Evolutionary conservation across 768 basidiomycete genomes (phyloP).

Genomic region (Mycena albidolilacea): DNA sequence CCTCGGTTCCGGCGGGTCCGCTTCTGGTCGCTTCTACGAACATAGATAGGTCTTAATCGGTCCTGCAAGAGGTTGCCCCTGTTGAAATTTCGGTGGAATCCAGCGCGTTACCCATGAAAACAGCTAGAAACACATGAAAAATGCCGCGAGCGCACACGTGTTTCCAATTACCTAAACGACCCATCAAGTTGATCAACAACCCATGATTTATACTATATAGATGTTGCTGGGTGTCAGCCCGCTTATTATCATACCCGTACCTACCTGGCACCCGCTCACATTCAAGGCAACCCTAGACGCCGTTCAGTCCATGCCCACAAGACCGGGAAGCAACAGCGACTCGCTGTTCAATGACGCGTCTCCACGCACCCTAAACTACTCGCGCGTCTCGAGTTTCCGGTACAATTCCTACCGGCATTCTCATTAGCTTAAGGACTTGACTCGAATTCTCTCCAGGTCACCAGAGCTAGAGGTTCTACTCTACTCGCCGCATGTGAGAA

Average conservation of each 20-base stretch:
- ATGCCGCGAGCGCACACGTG: too few relatives aligned
- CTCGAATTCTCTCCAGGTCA: constrained; percentile 4
- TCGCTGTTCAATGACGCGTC: neutral
- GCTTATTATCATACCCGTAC: neutral
- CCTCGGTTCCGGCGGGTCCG: too few relatives aligned
- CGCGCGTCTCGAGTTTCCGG: constrained; percentile 38
- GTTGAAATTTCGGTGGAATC: too few relatives aligned
- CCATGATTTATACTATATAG: too few relatives aligned
- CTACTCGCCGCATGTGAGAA: constrained; percentile 25
- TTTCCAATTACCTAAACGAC: too few relatives aligned
- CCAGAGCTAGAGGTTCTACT: constrained; percentile 33
- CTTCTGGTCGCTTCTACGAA: too few relatives aligned
- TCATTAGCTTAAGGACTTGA: neutral
- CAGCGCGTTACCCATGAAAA: too few relatives aligned
- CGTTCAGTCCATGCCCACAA: neutral
- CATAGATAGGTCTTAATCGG: too few relatives aligned
- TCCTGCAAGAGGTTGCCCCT: too few relatives aligned
- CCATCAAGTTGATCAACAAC: too few relatives aligned
- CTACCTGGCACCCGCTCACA: neutral
- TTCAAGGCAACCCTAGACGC: neutral
- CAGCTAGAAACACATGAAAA: too few relatives aligned
- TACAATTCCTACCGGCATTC: neutral
- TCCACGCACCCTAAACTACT: constrained; percentile 11
- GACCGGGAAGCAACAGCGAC: neutral
- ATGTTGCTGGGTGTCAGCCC: neutral